A percentile compares a stretch with the other conserved stretches of the same genome.
Evolutionary conservation across 2,329 filamentous ascomycete genomes (phyloP).

Genomic region (Lecanicillium sp.): DNA sequence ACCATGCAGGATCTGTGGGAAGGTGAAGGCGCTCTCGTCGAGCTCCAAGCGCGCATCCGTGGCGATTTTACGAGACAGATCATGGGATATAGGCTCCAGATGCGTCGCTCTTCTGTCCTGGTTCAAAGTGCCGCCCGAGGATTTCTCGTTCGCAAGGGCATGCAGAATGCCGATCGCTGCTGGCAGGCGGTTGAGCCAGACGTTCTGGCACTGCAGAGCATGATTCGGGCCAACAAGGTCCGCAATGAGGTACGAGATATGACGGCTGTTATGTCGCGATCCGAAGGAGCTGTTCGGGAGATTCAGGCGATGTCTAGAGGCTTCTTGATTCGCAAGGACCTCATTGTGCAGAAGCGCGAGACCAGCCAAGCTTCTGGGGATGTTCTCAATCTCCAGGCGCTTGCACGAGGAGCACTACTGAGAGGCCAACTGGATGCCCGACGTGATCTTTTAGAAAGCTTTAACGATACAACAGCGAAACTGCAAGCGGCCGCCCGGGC

Average conservation of each 20-base stretch:
- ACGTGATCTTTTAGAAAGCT: constrained; percentile 43
- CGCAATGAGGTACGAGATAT: constrained; percentile 52
- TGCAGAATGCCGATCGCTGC: constrained; percentile 56
- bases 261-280: constrained; percentile 54
- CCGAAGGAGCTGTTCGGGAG: constrained; percentile 56
- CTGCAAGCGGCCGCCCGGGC: constrained; percentile 65
- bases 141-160: constrained; percentile 60
- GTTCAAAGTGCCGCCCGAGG: constrained; percentile 77
- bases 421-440: constrained; percentile 52
- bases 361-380: constrained; percentile 45
- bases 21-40: constrained; percentile 67
- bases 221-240: constrained; percentile 64
- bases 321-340: constrained; percentile 54
- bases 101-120: constrained; percentile 72
- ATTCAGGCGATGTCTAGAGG: constrained; percentile 64
- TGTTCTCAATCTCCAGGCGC: constrained; percentile 57
- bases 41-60: constrained; percentile 80
- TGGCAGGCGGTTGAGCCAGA: constrained; percentile 66
- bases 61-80: constrained; percentile 85
- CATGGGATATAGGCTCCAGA: constrained; percentile 71
- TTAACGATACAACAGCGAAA: constrained; percentile 44
- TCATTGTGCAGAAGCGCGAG: constrained; percentile 50
- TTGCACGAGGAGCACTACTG: constrained; percentile 60
- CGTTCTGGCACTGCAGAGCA: constrained; percentile 74
- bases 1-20: constrained; percentile 91